phyloP scores from a whole-genome alignment of 2,329 filamentous ascomycete genomes.

The Aureobasidium pullulans region DNA sequence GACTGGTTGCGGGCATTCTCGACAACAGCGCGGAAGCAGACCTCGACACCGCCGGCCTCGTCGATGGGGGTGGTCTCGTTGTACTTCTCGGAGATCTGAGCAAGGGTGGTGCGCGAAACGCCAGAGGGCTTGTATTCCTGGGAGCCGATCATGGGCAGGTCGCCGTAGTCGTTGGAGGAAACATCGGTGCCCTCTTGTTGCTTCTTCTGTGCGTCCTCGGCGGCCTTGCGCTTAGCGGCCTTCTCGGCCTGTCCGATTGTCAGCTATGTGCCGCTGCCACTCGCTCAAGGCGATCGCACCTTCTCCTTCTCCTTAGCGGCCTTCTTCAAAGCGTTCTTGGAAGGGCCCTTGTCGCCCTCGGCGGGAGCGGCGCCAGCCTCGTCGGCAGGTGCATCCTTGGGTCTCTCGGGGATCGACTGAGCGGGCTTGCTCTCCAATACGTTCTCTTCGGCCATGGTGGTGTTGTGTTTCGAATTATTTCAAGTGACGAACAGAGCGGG shows the following conservation, averaged over 20 bases:
- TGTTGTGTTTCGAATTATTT: neutral
- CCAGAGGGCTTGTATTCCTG: conserved; percentile 44
- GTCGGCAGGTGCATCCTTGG: conserved; percentile 22
- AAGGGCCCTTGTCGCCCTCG: conserved; percentile 43
- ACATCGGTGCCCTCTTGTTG: conserved; percentile 59
- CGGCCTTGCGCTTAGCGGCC: conserved; percentile 59
- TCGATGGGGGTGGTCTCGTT: conserved; percentile 47
- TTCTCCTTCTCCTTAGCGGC: conserved; percentile 86
- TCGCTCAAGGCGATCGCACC: conserved; percentile 38
- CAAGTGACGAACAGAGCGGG: neutral
- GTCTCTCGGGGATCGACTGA: conserved; percentile 23
- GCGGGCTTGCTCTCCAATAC: conserved; percentile 15
- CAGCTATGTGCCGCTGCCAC: neutral
- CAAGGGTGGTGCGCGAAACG: conserved; percentile 52
- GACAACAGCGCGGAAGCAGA: conserved; percentile 72
- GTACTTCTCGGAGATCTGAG: conserved; percentile 54
- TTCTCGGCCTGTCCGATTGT: conserved; percentile 45
- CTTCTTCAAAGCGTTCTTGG: conserved; percentile 80
- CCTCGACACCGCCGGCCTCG: conserved; percentile 40
- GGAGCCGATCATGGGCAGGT: conserved; percentile 52
- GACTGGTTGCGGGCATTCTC: conserved; percentile 84
- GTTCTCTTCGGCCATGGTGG: conserved; percentile 21
- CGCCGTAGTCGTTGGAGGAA: conserved; percentile 73
- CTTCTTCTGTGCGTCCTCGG: conserved; percentile 59
- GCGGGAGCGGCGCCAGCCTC: conserved; percentile 17